phyloP scores from a whole-genome alignment of 495 filamentous ascomycete genomes.

The Bombardia bombarda region DNA sequence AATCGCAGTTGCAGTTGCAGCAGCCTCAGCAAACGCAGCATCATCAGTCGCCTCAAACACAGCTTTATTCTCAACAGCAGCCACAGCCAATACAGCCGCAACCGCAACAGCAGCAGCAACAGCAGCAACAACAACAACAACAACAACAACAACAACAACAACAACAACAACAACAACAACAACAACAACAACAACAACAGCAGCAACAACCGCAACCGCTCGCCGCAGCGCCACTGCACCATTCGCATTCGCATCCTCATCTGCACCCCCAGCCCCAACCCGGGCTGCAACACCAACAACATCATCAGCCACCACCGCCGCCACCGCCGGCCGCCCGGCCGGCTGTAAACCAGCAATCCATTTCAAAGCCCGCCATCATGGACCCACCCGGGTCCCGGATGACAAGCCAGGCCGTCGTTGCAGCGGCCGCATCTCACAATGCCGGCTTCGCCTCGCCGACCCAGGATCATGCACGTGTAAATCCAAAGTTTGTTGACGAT shows the following conservation, averaged over 20 bases:
- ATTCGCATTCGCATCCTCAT: constrained; percentile 6
- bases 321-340: constrained; percentile 1
- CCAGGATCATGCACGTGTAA: constrained; percentile 25
- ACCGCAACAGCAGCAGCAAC: background rate
- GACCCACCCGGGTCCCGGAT: constrained; percentile 26
- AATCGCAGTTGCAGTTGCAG: background rate
- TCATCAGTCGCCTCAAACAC: background rate
- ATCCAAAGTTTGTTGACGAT: constrained; percentile 34
- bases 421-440: background rate
- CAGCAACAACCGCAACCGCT: background rate
- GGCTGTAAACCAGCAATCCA: background rate
- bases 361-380: constrained; percentile 31
- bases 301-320: background rate
- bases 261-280: constrained; percentile 7
- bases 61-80: constrained; percentile 2
- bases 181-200: background rate
- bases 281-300: constrained; percentile 1
- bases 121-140: background rate
- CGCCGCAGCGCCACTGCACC: background rate
- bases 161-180: background rate
- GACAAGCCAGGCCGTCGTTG: constrained; percentile 11
- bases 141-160: constrained; percentile 1
- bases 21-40: background rate
- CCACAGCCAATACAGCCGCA: background rate
- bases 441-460: constrained; percentile 33